Evolutionary conservation across 2,329 filamentous ascomycete genomes (phyloP).

Genomic region (Aschersonia sp.): DNA sequence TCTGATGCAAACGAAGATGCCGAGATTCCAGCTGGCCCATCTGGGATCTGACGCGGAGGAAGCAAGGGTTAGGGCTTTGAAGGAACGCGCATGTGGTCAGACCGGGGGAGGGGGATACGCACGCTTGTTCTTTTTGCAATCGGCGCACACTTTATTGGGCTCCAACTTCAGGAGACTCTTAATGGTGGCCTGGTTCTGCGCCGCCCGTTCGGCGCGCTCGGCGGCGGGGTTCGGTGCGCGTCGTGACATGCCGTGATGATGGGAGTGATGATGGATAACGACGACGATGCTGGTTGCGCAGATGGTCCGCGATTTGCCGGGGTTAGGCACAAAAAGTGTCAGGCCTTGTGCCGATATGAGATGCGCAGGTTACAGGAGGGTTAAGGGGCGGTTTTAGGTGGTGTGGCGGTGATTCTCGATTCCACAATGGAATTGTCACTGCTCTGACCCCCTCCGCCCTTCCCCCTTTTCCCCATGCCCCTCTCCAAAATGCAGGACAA

Average conservation of each 20-base stretch:
- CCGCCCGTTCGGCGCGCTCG: slow-evolving; percentile 77
- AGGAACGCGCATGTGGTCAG: slow-evolving; percentile 2
- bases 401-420: slow-evolving; percentile 1
- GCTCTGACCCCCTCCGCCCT: not conserved
- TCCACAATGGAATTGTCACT: slow-evolving; percentile 1
- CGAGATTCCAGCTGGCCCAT: slow-evolving; percentile 99
- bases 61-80: not conserved
- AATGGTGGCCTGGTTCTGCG: slow-evolving; percentile 85
- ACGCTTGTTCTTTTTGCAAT: slow-evolving; percentile 99
- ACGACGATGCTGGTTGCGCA: not conserved
- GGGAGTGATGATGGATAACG: not conserved
- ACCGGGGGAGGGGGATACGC: slow-evolving; percentile 18
- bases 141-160: slow-evolving; percentile 89
- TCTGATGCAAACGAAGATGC: slow-evolving; percentile 93
- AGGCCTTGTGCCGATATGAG: not conserved
- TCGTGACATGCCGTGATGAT: slow-evolving; percentile 50
- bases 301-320: too few relatives aligned
- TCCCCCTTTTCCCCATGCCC: too few relatives aligned
- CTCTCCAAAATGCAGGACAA: not conserved
- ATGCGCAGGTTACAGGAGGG: not conserved
- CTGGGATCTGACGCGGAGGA: slow-evolving; percentile 55
- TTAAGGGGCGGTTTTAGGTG: not conserved
- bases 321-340: too few relatives aligned
- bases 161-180: slow-evolving; percentile 93
- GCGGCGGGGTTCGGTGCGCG: slow-evolving; percentile 63